These are phyloP conservation scores for Mucor velutinosus DNA, from an alignment of 371 early-diverging fungal species.

Conservation along the genomic window DNA sequence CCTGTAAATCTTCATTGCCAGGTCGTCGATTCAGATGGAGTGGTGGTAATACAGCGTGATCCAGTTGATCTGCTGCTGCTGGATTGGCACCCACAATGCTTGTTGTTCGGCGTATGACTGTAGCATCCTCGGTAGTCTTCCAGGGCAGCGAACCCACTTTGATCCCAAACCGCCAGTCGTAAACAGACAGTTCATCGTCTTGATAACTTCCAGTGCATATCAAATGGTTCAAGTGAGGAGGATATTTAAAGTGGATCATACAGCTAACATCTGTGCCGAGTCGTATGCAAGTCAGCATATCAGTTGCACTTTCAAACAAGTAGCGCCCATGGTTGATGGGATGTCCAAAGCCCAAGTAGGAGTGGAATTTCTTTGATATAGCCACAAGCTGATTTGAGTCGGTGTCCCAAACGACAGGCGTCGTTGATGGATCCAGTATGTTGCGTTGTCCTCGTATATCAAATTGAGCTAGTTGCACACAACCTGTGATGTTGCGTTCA, in stretches of 20 bases:
- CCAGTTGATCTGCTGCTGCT: background rate
- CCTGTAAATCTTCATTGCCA: background rate
- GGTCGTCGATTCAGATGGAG: background rate
- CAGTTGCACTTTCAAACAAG: background rate
- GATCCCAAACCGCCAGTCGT: constrained; percentile 38
- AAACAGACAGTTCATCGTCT: constrained; percentile 32
- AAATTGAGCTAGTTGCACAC: constrained; percentile 24
- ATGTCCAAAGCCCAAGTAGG: background rate
- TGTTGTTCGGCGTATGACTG: constrained; percentile 4
- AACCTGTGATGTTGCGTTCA: constrained; percentile 20
- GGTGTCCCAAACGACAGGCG: constrained; percentile 25
- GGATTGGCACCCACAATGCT: background rate
- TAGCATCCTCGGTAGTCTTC: constrained; percentile 16
- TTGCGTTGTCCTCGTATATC: constrained; percentile 22
- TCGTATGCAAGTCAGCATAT: constrained; percentile 14
- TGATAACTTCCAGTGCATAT: constrained; percentile 33
- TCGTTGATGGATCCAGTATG: constrained; percentile 25
- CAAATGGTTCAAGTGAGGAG: constrained; percentile 33
- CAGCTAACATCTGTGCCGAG: constrained; percentile 30
- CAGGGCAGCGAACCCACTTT: constrained; percentile 44
- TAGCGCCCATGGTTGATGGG: background rate
- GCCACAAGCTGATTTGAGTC: constrained; percentile 2
- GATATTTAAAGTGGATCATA: constrained; percentile 38
- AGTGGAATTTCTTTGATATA: background rate
- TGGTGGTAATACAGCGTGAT: background rate